These are phyloP conservation scores for Monosporozyma siamensis DNA, from an alignment of 805 yeast genomes.

Conservation along the genomic window DNA sequence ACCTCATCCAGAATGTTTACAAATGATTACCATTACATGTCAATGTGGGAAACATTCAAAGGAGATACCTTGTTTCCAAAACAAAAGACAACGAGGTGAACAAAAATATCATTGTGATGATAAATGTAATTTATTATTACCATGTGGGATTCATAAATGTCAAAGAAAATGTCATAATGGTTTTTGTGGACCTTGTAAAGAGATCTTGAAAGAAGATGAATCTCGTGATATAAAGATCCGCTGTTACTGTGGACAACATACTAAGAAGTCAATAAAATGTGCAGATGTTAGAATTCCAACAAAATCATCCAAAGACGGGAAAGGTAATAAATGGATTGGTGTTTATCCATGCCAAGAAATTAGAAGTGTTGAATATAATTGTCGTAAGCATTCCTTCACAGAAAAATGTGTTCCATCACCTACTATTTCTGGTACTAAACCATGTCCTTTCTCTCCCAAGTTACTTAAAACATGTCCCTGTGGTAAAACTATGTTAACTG, in stretches of 20 bases:
- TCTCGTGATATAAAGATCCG: conserved; percentile 21
- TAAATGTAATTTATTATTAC: conserved; percentile 50
- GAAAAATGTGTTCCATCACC: conserved; percentile 31
- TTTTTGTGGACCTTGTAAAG: conserved; percentile 66
- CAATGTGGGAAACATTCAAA: conserved; percentile 59
- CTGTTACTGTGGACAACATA: conserved; percentile 71
- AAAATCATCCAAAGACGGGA: conserved; percentile 26
- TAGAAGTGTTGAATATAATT: conserved; percentile 45
- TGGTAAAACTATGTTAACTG: conserved; percentile 49
- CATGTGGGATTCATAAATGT: conserved; percentile 69
- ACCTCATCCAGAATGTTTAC: conserved; percentile 72
- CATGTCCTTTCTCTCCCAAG: conserved; percentile 59
- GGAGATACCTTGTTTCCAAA: conserved; percentile 66
- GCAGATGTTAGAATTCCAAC: conserved; percentile 35
- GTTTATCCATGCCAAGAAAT: conserved; percentile 38
- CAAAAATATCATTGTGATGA: conserved; percentile 38
- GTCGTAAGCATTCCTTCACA: conserved; percentile 57
- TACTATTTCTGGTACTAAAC: conserved; percentile 18
- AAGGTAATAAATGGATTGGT: conserved; percentile 40
- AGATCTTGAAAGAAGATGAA: conserved; percentile 25
- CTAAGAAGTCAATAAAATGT: conserved; percentile 30
- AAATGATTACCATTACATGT: conserved; percentile 60
- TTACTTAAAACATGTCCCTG: conserved; percentile 64
- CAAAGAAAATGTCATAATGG: conserved; percentile 63
- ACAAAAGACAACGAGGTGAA: conserved; percentile 49